phyloP scores from a whole-genome alignment of 768 basidiomycete genomes.

The Xerocomellus amylosporus region DNA sequence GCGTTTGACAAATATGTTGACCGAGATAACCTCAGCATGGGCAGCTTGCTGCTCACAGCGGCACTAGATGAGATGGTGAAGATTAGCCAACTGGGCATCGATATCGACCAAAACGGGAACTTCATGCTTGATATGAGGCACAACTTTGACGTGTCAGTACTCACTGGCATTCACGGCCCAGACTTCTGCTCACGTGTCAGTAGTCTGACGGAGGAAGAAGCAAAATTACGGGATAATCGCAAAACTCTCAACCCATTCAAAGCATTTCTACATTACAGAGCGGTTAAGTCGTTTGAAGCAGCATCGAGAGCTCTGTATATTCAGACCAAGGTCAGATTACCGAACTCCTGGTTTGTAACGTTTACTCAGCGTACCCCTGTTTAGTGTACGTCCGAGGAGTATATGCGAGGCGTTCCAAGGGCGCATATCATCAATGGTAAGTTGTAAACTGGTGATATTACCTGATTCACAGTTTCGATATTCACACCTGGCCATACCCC shows the following conservation, averaged over 20 bases:
- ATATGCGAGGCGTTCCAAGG: no score
- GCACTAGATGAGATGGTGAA: slow-evolving; percentile 6
- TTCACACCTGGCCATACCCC: not conserved
- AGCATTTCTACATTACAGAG: not conserved
- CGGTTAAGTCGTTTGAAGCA: not conserved
- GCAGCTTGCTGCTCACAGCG: not conserved
- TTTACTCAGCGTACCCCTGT: not conserved
- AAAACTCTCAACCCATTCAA: slow-evolving; percentile 7
- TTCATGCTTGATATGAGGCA: not conserved
- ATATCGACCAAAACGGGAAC: not conserved
- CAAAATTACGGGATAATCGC: not conserved
- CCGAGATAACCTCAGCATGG: slow-evolving; percentile 1
- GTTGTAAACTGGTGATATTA: not conserved
- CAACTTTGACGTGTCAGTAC: not conserved
- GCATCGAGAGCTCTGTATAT: not conserved
- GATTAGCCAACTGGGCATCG: not conserved
- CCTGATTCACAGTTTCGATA: not conserved
- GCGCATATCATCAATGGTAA: not conserved
- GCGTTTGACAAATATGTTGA: no score
- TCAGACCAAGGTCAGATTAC: not conserved
- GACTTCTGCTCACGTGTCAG: not conserved
- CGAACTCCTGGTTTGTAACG: not conserved
- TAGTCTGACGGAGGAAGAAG: not conserved
- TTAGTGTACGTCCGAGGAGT: slow-evolving; percentile 6
- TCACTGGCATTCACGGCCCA: no score